phyloP scores from a whole-genome alignment of 2,329 filamentous ascomycete species.

The Aspergillus neotritici region DNA sequence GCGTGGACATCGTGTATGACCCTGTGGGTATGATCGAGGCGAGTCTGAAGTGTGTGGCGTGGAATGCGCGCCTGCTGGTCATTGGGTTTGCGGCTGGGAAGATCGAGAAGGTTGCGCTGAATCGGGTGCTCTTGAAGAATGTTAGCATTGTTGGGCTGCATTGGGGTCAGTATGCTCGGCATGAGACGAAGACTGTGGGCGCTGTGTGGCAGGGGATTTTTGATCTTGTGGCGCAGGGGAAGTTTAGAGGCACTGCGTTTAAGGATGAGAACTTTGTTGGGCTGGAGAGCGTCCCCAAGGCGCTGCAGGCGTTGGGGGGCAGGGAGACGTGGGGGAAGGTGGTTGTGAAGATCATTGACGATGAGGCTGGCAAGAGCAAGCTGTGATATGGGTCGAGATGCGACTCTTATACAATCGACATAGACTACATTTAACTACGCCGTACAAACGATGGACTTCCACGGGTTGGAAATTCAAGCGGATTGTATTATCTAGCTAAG shows the following conservation, averaged over 20 bases:
- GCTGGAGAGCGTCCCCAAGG: constrained; percentile 69
- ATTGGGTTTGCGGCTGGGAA: constrained; percentile 81
- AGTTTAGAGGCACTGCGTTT: constrained; percentile 77
- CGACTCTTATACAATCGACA: background rate
- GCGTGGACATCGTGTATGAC: constrained; percentile 93
- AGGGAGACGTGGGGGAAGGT: constrained; percentile 95
- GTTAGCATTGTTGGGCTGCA: constrained; percentile 83
- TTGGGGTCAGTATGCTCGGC: constrained; percentile 77
- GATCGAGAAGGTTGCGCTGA: constrained; percentile 90
- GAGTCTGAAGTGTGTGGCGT: constrained; percentile 84
- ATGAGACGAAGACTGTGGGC: constrained; percentile 65
- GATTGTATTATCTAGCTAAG: background rate
- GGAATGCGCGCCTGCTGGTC: constrained; percentile 83
- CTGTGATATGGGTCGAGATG: constrained; percentile 18
- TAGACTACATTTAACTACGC: background rate
- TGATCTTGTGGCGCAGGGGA: constrained; percentile 67
- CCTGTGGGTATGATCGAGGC: constrained; percentile 84
- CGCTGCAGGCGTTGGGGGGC: constrained; percentile 69
- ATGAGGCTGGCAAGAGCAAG: constrained; percentile 53
- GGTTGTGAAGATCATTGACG: constrained; percentile 75
- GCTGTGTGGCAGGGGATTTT: constrained; percentile 79
- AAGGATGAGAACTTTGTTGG: constrained; percentile 77
- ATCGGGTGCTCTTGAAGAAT: constrained; percentile 89
- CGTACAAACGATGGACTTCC: background rate
- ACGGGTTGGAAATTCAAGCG: constrained; percentile 3